A percentile compares a stretch with the other conserved stretches of the same genome.
Conservation (phyloP, 164 flowering plant species). For the Echeveria elegans region DNA sequence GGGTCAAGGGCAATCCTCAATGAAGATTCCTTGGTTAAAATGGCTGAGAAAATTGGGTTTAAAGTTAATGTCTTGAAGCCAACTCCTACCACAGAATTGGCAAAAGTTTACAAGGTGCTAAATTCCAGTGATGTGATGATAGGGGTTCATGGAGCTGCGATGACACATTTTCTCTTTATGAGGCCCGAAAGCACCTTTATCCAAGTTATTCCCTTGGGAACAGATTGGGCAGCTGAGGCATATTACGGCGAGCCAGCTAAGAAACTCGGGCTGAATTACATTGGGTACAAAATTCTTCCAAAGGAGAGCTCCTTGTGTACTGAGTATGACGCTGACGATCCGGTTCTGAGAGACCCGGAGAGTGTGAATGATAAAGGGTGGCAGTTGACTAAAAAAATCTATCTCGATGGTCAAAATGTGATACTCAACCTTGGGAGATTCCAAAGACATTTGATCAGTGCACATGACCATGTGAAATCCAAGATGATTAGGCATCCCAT, state of each 20-base stretch:
- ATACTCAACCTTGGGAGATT: constrained; percentile 24
- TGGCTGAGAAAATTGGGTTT: constrained; percentile 72
- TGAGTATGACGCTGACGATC: constrained; percentile 46
- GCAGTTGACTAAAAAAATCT: constrained; percentile 77
- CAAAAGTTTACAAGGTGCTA: constrained; percentile 54
- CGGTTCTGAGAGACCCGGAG: constrained; percentile 54
- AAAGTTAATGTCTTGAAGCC: constrained; percentile 62
- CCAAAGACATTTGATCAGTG: neutral
- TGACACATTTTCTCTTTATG: constrained; percentile 88
- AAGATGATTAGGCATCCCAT: neutral
- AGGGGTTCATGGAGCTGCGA: constrained; percentile 98
- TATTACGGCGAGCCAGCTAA: constrained; percentile 80
- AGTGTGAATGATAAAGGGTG: constrained; percentile 65
- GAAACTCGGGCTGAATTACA: constrained; percentile 70
- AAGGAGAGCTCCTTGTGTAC: constrained; percentile 74
- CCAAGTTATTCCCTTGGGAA: constrained; percentile 80
- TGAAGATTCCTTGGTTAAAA: constrained; percentile 44
- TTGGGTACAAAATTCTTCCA: constrained; percentile 57
- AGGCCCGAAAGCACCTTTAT: constrained; percentile 65
- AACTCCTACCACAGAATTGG: constrained; percentile 50
- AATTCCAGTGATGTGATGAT: constrained; percentile 75
- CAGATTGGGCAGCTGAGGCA: constrained; percentile 84
- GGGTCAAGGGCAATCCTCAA: constrained; percentile 69
- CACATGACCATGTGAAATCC: neutral
- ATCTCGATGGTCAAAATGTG: constrained; percentile 74